These are phyloP conservation scores for Aureobasidium lini DNA, from an alignment of 2,329 filamentous ascomycete genomes.

Conservation along the genomic window DNA sequence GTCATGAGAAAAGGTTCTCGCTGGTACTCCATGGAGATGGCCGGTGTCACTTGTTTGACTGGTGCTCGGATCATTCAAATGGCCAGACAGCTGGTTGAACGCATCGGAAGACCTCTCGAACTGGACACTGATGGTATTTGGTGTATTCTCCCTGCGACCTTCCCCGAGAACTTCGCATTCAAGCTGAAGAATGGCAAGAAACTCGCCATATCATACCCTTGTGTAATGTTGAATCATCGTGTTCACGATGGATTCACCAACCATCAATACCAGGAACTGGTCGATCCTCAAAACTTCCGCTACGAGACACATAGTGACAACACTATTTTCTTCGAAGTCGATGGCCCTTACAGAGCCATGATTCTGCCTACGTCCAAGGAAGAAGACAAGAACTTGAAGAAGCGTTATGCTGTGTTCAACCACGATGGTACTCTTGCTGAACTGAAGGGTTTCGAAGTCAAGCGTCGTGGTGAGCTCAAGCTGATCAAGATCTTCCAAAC, in stretches of 20 bases:
- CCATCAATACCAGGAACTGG: slow-evolving; percentile 88
- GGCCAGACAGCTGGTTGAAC: slow-evolving; percentile 85
- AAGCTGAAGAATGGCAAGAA: slow-evolving; percentile 96
- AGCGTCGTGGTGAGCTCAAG: slow-evolving; percentile 94
- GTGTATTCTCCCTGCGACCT: slow-evolving; percentile 96
- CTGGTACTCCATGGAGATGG: slow-evolving; percentile 99
- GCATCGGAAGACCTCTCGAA: slow-evolving; percentile 85
- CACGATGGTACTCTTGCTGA: slow-evolving; percentile 93
- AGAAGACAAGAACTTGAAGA: slow-evolving; percentile 99
- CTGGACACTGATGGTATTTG: slow-evolving; percentile 98
- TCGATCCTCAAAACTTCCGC: slow-evolving; percentile 69
- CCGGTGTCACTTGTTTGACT: slow-evolving; percentile 93
- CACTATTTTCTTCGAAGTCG: slow-evolving; percentile 98
- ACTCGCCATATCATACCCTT: slow-evolving; percentile 91
- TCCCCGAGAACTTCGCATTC: slow-evolving; percentile 94
- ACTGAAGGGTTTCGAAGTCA: slow-evolving; percentile 94
- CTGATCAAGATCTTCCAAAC: slow-evolving; percentile 99
- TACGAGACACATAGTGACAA: slow-evolving; percentile 98
- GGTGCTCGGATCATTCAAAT: slow-evolving; percentile 96
- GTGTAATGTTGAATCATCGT: slow-evolving; percentile 97
- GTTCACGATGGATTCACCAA: slow-evolving; percentile 95
- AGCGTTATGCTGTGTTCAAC: slow-evolving; percentile 98
- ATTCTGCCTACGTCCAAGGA: slow-evolving; percentile 95
- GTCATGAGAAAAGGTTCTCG: slow-evolving; percentile 98
- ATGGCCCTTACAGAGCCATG: slow-evolving; percentile 97